Base-by-base conservation (phyloP, 495 filamentous ascomycete genomes). In the Penicillium herquei region DNA sequence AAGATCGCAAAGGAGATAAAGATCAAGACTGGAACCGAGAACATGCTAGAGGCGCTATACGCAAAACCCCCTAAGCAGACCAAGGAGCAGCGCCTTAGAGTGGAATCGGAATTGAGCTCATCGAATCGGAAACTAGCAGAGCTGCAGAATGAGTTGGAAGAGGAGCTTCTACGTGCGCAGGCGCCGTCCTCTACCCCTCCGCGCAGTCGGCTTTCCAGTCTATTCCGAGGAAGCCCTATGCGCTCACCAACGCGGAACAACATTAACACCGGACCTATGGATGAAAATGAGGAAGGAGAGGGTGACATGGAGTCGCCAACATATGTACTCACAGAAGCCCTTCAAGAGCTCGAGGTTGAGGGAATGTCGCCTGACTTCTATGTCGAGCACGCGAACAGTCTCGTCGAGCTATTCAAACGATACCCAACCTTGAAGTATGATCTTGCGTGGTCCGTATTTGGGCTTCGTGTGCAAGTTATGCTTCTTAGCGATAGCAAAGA, bases 1-100 rank as follows among this genome's bases (percentile, higher is more conserved):
- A 83, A 84, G 66, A 86, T 98, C 54, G 92, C 89, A 46, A 91
- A 92, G 63, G 94, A 98, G 69, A 87, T 89, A 72, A 98, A 98
- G 78, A 98, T 98, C 66, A 97, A 96, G 72, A 87, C 90, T 55
- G 94, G 94, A 21, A 96, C 92, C 49, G 94, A 98, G 78, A 98
- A 98, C 68, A 84, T 98, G 81, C 73, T 98, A 49, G 94, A 97
- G 74, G 94, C 93, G 14, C 69, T 98, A 55, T 88, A 95, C 63
- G 77, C 85, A n/a, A 98, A 98, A 71, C 96, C 94, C 65, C 85
- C 89, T 11, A 98, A 98, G 69, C 92, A 98, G 65, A 88, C 89
- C 17, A 96, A 91, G 63, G 92, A 96, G 46, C 95, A 97, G 69
- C 84, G 91, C 51, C 77, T 84, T 49, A 80, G 84, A 64, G 93